These are phyloP conservation scores for Pichia thaimueangensis DNA, from an alignment of 805 yeast species.

Conservation along the genomic window DNA sequence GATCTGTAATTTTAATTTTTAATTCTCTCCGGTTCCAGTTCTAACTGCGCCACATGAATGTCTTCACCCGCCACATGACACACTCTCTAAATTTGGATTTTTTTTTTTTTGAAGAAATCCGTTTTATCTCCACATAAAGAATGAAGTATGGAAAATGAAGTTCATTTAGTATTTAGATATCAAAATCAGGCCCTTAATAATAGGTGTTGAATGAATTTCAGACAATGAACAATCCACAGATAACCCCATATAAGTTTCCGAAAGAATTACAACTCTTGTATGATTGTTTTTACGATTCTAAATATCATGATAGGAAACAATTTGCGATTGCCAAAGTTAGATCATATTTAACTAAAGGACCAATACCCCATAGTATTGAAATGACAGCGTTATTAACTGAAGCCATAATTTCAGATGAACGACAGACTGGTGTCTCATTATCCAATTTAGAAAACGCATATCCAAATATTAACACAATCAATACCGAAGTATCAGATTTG, in stretches of 20 bases:
- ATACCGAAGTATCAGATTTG: constrained; percentile 15
- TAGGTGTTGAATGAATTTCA: background rate
- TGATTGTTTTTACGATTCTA: constrained; percentile 42
- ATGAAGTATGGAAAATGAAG: too few relatives aligned
- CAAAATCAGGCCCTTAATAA: too few relatives aligned
- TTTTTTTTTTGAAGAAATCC: too few relatives aligned
- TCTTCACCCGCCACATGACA: too few relatives aligned
- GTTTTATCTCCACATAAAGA: background rate
- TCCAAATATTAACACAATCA: background rate
- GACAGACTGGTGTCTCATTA: constrained; percentile 8
- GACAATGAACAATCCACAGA: constrained; percentile 21
- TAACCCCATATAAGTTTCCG: constrained; percentile 31
- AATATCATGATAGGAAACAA: constrained; percentile 27
- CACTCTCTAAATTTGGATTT: too few relatives aligned
- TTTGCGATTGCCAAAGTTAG: constrained; percentile 48
- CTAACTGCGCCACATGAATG: too few relatives aligned
- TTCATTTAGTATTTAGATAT: too few relatives aligned
- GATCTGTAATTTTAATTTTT: too few relatives aligned
- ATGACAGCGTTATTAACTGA: constrained; percentile 54
- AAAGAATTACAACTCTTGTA: constrained; percentile 42
- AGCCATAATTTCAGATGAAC: constrained; percentile 38
- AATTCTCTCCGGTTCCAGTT: background rate
- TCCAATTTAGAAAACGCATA: background rate
- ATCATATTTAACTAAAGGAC: constrained; percentile 52
- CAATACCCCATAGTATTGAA: constrained; percentile 68